Conservation (phyloP, 2,329 filamentous ascomycete genomes). For the Knoxdaviesia capensis region DNA sequence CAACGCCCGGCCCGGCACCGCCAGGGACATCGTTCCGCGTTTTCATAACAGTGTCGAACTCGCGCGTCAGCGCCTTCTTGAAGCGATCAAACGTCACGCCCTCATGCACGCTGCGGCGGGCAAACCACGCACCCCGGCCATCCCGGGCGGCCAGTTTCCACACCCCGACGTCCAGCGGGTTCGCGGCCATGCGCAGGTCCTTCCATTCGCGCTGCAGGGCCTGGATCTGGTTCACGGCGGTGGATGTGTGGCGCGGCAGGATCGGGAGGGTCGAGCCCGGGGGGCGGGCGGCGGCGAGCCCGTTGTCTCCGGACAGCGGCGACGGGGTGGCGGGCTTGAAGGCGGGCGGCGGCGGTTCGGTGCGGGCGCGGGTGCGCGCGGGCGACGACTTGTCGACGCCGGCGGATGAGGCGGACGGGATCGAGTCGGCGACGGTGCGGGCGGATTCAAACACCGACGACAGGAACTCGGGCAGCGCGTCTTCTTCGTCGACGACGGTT, state of each 20-base stretch:
- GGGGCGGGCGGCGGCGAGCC: too few species aligned
- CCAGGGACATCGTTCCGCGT: too few species aligned
- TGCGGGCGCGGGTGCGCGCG: slow-evolving; percentile 20
- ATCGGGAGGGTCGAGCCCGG: too few species aligned
- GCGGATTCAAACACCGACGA: too few species aligned
- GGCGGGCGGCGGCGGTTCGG: slow-evolving; percentile 28
- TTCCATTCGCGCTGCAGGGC: slow-evolving; percentile 73
- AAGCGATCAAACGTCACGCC: slow-evolving; percentile 59
- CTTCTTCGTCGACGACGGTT: too few species aligned
- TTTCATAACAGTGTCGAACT: slow-evolving; percentile 63
- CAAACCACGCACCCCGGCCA: slow-evolving; percentile 77
- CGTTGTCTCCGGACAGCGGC: too few species aligned
- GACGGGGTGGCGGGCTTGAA: not conserved
- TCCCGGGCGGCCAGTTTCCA: slow-evolving; percentile 68
- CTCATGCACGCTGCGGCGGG: slow-evolving; percentile 62
- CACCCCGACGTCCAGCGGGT: slow-evolving; percentile 55
- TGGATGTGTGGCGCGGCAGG: too few species aligned
- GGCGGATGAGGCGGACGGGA: too few species aligned
- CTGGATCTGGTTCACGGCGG: too few species aligned
- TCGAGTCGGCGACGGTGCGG: too few species aligned
- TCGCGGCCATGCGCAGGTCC: slow-evolving; percentile 52
- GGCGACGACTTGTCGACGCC: too few species aligned
- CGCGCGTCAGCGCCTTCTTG: slow-evolving; percentile 53
- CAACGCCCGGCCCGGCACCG: slow-evolving; percentile 44
- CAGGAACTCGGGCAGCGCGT: too few species aligned